A percentile compares a stretch with the other conserved stretches of the same genome.
Evolutionary conservation across 1,284 basidiomycete species (phyloP).

Genomic region (Mrakiaceae sp.): DNA sequence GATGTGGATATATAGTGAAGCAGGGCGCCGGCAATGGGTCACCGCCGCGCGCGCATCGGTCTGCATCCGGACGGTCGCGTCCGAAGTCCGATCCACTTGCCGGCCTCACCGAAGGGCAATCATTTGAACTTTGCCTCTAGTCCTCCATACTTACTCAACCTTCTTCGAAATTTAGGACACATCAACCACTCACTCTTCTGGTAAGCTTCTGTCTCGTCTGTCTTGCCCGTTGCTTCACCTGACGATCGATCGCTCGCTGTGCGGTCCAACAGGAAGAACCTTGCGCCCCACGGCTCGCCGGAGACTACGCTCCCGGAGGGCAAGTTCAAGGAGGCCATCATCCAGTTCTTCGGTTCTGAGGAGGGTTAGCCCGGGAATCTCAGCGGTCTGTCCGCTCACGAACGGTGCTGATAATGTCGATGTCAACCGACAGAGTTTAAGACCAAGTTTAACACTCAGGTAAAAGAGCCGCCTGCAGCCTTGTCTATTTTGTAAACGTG

Average conservation of each 20-base stretch:
- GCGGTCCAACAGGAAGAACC: constrained; percentile 53
- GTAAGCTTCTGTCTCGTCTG: too few relatives aligned
- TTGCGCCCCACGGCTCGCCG: constrained; percentile 52
- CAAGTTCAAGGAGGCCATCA: constrained; percentile 66
- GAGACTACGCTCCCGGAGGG: constrained; percentile 57
- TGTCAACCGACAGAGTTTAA: constrained; percentile 38
- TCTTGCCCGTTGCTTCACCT: too few relatives aligned
- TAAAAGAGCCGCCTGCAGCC: too few relatives aligned
- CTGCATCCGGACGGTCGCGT: too few relatives aligned
- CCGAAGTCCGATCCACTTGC: background rate
- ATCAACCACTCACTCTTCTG: constrained; percentile 35
- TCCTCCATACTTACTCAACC: background rate
- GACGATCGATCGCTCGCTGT: too few relatives aligned
- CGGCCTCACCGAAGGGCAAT: background rate
- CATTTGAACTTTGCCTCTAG: too few relatives aligned
- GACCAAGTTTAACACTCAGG: constrained; percentile 63
- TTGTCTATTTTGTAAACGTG: too few relatives aligned
- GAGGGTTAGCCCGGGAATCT: constrained; percentile 30
- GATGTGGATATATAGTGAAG: too few relatives aligned
- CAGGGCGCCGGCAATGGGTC: too few relatives aligned
- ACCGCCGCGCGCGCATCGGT: too few relatives aligned
- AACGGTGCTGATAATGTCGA: background rate
- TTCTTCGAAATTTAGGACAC: constrained; percentile 44
- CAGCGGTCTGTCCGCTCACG: background rate
- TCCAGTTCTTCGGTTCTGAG: constrained; percentile 72